A percentile compares a stretch with the other conserved stretches of the same genome.
Conservation (phyloP, 2,329 filamentous ascomycete genomes). For the Alternaria gaisen region DNA sequence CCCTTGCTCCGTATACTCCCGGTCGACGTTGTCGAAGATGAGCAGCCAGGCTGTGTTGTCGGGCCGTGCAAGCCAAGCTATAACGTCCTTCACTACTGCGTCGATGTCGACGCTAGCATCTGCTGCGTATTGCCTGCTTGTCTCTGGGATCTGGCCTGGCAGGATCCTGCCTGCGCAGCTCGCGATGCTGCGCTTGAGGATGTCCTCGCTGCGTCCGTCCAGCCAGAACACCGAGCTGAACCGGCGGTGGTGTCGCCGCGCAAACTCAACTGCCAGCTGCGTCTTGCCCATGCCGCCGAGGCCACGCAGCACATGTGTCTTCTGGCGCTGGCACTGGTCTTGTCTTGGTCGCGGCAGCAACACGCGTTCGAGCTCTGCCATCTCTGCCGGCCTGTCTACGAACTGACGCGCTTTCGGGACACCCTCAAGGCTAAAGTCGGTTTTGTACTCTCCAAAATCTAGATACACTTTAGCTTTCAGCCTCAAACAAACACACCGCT, state of each 20-base stretch:
- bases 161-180: slow-evolving; percentile 28
- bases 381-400: slow-evolving; percentile 29
- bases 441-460: slow-evolving; percentile 20
- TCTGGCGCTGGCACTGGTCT: too few relatives aligned
- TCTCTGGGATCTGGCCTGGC: slow-evolving; percentile 23
- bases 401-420: slow-evolving; percentile 27
- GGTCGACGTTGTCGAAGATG: slow-evolving; percentile 12
- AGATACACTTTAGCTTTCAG: not conserved
- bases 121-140: slow-evolving; percentile 12
- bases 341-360: too few relatives aligned
- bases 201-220: slow-evolving; percentile 29
- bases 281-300: slow-evolving; percentile 41
- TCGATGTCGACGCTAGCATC: slow-evolving; percentile 20
- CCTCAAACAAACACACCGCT: too few relatives aligned
- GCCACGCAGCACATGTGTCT: slow-evolving; percentile 21
- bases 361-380: slow-evolving; percentile 14
- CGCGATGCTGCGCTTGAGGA: slow-evolving; percentile 30
- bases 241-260: slow-evolving; percentile 24
- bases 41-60: too few relatives aligned
- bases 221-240: slow-evolving; percentile 37
- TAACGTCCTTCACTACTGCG: too few relatives aligned
- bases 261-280: slow-evolving; percentile 36
- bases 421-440: slow-evolving; percentile 29
- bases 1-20: slow-evolving; percentile 15
- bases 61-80: too few relatives aligned